These are phyloP conservation scores for Ormosia emarginata DNA, from an alignment of 306 rosid species.

Conservation along the genomic window DNA sequence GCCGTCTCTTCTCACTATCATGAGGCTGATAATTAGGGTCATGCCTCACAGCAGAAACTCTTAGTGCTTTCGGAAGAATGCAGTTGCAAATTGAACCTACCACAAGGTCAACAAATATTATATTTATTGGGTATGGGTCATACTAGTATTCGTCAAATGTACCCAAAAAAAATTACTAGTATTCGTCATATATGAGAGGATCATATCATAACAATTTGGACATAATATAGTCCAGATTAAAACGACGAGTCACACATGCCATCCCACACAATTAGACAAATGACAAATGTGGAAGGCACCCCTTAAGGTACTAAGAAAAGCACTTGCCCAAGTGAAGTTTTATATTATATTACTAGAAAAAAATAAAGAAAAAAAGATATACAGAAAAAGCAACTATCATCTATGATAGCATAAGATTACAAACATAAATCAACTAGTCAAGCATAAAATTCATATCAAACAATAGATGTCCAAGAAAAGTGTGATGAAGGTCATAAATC, in stretches of 20 bases:
- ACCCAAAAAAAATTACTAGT: background rate
- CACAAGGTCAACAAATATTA: conserved; percentile 19
- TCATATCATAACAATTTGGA: background rate
- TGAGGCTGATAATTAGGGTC: conserved; percentile 55
- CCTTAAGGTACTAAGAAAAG: no score
- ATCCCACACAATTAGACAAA: background rate
- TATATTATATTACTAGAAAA: no score
- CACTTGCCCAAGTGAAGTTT: no score
- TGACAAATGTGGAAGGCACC: background rate
- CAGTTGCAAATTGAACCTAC: conserved; percentile 89
- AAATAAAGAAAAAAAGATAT: no score
- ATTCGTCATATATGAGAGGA: background rate
- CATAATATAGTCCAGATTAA: background rate
- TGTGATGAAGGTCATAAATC: no score
- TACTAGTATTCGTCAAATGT: background rate
- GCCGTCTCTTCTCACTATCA: conserved; percentile 77
- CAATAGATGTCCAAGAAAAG: no score
- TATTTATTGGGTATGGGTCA: background rate
- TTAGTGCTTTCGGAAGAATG: conserved; percentile 80
- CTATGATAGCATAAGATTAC: no score
- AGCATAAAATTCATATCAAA: no score
- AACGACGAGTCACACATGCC: background rate
- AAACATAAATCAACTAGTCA: no score
- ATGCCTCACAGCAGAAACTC: conserved; percentile 66
- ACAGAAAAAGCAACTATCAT: no score